Evolutionary conservation across 805 yeast species (phyloP), one percentile per base, ranked within the genome.

Genomic region (Metschnikowia drakensbergensis): DNA sequence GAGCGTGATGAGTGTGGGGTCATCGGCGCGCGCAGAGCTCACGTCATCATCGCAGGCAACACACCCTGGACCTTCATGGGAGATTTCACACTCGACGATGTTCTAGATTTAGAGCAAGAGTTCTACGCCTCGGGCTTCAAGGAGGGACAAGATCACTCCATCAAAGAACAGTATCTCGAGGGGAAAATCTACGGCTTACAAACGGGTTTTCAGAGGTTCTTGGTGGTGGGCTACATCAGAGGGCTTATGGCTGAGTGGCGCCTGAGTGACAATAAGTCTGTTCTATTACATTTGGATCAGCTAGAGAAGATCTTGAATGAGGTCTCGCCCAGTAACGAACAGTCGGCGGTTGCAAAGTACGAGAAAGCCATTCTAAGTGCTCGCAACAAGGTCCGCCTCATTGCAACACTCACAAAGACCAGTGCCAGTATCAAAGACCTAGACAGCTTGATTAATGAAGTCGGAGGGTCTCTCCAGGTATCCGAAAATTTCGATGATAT

Each of bases 141-240:
- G 42, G 94, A 88, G 52, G 98, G 96, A 1, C 76, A 76, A 35
- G 65, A 68, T 4, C 84, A 79, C 44, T 86, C 89, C 0, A 68
- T 81, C 0, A 64, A 62, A 42, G 77, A 81, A 37, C 90, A 89
- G 42, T 73, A 67, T 45, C 54, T 72, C 2, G 97, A 90, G 61
- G 97, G 97, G 1, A 85, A 84, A 59, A 89, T 88, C 59, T 83
- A 82, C 55, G 98, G 98, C 0, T 74, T 82, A 37, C 94, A 86
- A 60, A 83, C 86, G 0, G 89, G 88, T 0, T 85, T 81, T 58
- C 94, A 86, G 63, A 67, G 87, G 50, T 84, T 79, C 57, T 55
- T 88, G 2, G 61, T 87, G 0, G 61, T 90, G 1, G 97, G 97
- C 0, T 83, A 86, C 48, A 72, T 85, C 35, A 62, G 74, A 47